Base-by-base conservation (phyloP, 2,329 filamentous ascomycete genomes). In the Coniella vitis region DNA sequence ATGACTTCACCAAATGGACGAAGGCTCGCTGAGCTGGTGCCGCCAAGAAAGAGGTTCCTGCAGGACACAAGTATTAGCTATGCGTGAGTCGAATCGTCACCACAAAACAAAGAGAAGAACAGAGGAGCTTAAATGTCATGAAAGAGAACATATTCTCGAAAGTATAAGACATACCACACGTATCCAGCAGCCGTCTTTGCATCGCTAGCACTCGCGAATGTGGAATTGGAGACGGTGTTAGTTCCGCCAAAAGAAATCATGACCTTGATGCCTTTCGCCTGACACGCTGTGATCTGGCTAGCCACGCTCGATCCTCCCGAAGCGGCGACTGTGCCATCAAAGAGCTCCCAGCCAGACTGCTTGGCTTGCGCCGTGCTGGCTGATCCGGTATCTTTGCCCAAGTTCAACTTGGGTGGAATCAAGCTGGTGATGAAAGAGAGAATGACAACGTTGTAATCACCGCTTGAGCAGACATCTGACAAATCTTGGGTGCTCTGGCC, bases 241-340 rank as follows among this genome's bases (percentile, higher is more conserved):
- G 47, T 40, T 3, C 49, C 49, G 10, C 49, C 49, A 29, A 51
- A 51, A 9, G 49, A 51, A 14, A 51, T 51, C 49, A 51, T 44
- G 29, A 51, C 49, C 21, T 48, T 51, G 16, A 36, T 40, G 12
- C 45, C 45, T 13, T 38, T 43, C 1, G n/a, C 25, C 37, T 51
- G 45, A n/a, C 49, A 51, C 1, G 16, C 45, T 4, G 34, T 44
- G 12, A 51, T 51, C 17, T 51, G 39, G 7, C 35, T 37, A 8
- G 49, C 49, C 14, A 51, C 17, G n/a, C 49, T 51, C 4, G 38
- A n/a, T 7, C 49, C 49, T 7, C 21, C n/a, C 1, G 31, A 21
- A 2, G 20, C 9, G 1, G 49, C 37, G 3, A 40, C 31, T 10
- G 49, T 51, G 3, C 35, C 49, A 22, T 51, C 49, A 14, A 51